A percentile compares a stretch with the other conserved stretches of the same genome.
Conservation (phyloP, 768 basidiomycete genomes). For the Pleurotus tuoliensis region DNA sequence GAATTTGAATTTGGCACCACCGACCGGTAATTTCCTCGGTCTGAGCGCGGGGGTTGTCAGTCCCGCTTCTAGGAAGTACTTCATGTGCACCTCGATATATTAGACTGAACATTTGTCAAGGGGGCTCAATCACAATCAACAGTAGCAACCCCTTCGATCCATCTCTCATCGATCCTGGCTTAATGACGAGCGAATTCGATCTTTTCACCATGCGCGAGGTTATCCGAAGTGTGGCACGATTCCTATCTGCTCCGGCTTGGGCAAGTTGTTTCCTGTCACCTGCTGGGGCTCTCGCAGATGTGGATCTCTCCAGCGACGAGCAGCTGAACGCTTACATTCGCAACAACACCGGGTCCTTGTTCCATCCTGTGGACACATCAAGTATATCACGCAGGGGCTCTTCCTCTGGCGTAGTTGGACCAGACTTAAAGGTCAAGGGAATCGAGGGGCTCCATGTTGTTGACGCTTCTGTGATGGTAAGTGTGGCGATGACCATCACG, state of each 20-base stretch:
- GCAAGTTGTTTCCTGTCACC: slow-evolving; percentile 20
- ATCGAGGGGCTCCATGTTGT: slow-evolving; percentile 30
- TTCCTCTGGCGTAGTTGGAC: slow-evolving; percentile 27
- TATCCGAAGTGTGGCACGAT: slow-evolving; percentile 19
- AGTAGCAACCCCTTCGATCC: slow-evolving; percentile 20
- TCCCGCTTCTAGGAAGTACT: not conserved
- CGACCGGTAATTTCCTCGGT: slow-evolving; percentile 11
- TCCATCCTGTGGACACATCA: slow-evolving; percentile 27
- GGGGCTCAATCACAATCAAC: slow-evolving; percentile 24
- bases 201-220: slow-evolving; percentile 23
- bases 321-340: slow-evolving; percentile 21
- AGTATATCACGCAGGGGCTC: slow-evolving; percentile 24
- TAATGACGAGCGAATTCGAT: slow-evolving; percentile 19
- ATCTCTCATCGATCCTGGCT: slow-evolving; percentile 23
- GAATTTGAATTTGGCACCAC: slow-evolving; percentile 2
- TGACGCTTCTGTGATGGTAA: slow-evolving; percentile 34
- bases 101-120: slow-evolving; percentile 7
- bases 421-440: slow-evolving; percentile 30
- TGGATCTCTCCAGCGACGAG: slow-evolving; percentile 21
- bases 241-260: slow-evolving; percentile 24
- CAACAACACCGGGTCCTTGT: slow-evolving; percentile 13
- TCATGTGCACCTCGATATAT: not conserved
- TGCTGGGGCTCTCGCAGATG: slow-evolving; percentile 16
- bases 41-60: not conserved
- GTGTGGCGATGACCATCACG: slow-evolving; percentile 2